A percentile compares a stretch with the other conserved stretches of the same genome.
Evolutionary conservation across 495 filamentous ascomycete species (phyloP).

Genomic region (Penicillium roqueforti): DNA sequence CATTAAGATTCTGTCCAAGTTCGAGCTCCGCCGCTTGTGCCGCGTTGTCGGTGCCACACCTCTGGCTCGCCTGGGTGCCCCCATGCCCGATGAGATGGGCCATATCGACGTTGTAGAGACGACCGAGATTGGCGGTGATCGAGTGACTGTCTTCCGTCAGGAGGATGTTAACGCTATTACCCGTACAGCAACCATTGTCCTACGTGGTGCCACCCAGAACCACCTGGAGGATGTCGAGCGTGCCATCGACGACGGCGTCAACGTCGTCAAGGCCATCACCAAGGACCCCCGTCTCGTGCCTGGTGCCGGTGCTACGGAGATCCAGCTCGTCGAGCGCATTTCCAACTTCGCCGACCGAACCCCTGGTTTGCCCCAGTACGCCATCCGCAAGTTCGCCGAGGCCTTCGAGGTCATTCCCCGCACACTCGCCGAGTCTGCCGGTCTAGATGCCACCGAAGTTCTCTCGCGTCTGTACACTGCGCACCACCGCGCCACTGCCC

Average conservation of each 20-base stretch:
- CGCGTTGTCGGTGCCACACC: conserved; percentile 95
- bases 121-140: conserved; percentile 95
- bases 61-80: conserved; percentile 88
- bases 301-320: conserved; percentile 92
- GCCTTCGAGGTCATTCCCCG: conserved; percentile 96
- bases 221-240: conserved; percentile 96
- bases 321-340: conserved; percentile 91
- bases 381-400: conserved; percentile 95
- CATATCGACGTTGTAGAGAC: conserved; percentile 94
- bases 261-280: conserved; percentile 97
- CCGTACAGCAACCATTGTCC: conserved; percentile 88
- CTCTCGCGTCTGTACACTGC: conserved; percentile 87
- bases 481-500: conserved; percentile 58
- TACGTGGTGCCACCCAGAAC: conserved; percentile 95
- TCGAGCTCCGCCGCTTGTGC: conserved; percentile 89
- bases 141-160: conserved; percentile 97
- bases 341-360: conserved; percentile 84
- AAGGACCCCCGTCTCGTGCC: conserved; percentile 87
- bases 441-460: conserved; percentile 93
- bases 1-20: conserved; percentile 98
- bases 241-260: conserved; percentile 97
- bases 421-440: conserved; percentile 89
- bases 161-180: conserved; percentile 88
- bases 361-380: conserved; percentile 86
- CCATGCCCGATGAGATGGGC: conserved; percentile 99